Conservation (phyloP, 2,329 filamentous ascomycete species). For the Daldinia sp. region DNA sequence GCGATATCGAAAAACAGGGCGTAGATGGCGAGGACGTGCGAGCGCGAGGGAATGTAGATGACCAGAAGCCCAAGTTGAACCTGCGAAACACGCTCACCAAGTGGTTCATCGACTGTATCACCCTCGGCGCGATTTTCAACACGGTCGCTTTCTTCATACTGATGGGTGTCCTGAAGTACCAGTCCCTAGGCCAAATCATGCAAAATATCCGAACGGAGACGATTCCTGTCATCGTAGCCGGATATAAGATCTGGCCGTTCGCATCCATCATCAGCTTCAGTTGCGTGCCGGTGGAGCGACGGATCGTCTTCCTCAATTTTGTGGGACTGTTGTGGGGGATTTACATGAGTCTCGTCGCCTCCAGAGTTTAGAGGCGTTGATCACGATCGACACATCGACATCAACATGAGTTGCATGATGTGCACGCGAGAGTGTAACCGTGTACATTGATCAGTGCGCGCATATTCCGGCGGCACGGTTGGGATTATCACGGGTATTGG, state of each 20-base stretch:
- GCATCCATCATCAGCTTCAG: conserved; percentile 61
- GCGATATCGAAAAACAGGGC: conserved; percentile 44
- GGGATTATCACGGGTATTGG: background rate
- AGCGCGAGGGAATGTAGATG: conserved; percentile 10
- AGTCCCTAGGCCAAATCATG: conserved; percentile 48
- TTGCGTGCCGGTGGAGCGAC: conserved; percentile 57
- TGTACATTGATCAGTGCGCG: conserved; percentile 26
- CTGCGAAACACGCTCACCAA: conserved; percentile 55
- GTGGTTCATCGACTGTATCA: conserved; percentile 62
- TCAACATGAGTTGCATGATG: conserved; percentile 6
- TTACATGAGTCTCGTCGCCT: conserved; percentile 59
- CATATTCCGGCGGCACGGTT: conserved; percentile 1
- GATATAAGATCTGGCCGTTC: conserved; percentile 62
- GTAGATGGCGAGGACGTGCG: conserved; percentile 32
- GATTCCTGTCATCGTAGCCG: conserved; percentile 57
- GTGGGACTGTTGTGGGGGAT: conserved; percentile 60
- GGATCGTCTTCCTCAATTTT: conserved; percentile 60
- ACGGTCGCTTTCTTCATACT: conserved; percentile 57
- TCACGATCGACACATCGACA: conserved; percentile 18
- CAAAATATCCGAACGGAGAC: conserved; percentile 54
- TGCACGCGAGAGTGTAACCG: conserved; percentile 9
- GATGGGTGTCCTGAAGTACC: conserved; percentile 57
- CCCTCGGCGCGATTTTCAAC: conserved; percentile 56
- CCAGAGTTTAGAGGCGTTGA: conserved; percentile 47
- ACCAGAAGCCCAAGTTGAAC: conserved; percentile 49